A percentile compares a stretch with the other conserved stretches of the same genome.
phyloP scores from a whole-genome alignment of 352 stramenopile genomes.

The Phytophthora quininea region DNA sequence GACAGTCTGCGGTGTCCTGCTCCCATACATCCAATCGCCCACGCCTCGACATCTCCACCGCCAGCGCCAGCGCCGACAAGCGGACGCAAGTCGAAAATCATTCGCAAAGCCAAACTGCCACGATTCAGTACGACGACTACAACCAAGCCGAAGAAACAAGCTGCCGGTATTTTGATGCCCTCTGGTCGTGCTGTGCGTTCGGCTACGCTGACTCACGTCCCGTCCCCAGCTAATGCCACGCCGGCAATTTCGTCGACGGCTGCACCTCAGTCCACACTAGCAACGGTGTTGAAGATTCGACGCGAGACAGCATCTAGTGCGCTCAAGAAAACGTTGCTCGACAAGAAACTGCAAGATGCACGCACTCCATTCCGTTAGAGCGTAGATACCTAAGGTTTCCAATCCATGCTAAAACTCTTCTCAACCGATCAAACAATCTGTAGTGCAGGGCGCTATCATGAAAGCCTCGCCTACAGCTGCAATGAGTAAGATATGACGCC shows the following conservation, averaged over 20 bases:
- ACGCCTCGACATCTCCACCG: conserved; percentile 5
- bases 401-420: too few relatives aligned
- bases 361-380: conserved; percentile 40
- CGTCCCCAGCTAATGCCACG: conserved; percentile 2
- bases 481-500: too few relatives aligned
- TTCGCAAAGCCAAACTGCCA: conserved; percentile 17
- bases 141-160: conserved; percentile 17
- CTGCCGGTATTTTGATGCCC: conserved; percentile 19
- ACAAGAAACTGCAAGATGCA: conserved; percentile 29
- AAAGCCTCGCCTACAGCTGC: too few relatives aligned
- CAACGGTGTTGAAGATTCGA: conserved; percentile 45
- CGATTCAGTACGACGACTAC: conserved; percentile 1
- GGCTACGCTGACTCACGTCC: conserved; percentile 7
- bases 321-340: conserved; percentile 53
- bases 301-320: conserved; percentile 59
- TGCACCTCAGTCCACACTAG: conserved; percentile 19
- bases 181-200: conserved; percentile 8
- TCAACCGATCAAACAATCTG: too few relatives aligned
- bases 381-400: background rate
- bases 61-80: conserved; percentile 13
- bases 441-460: too few relatives aligned
- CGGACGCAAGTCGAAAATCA: conserved; percentile 18
- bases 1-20: conserved; percentile 12
- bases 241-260: conserved; percentile 5
- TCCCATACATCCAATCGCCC: conserved; percentile 21